Conservation (phyloP, 2,329 filamentous ascomycete genomes). For the Fusarium praegraminearum region DNA sequence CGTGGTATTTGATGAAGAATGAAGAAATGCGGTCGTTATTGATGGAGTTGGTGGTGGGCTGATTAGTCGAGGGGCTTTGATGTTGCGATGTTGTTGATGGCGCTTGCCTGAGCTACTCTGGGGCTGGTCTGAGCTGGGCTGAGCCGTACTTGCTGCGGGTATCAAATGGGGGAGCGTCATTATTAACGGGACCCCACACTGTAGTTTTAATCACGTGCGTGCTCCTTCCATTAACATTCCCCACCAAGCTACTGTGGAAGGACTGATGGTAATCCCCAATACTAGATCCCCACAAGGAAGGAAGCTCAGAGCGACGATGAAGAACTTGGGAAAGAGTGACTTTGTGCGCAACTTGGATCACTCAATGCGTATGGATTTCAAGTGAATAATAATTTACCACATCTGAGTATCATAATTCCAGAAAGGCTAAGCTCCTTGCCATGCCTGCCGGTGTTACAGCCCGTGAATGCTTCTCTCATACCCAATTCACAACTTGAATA, state of each 20-base stretch:
- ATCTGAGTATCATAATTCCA: background rate
- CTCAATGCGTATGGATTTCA: background rate
- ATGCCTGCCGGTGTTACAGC: background rate
- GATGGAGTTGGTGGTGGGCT: slow-evolving; percentile 44
- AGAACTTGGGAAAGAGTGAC: background rate
- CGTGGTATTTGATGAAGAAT: slow-evolving; percentile 50
- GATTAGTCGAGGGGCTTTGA: slow-evolving; percentile 41
- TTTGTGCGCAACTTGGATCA: background rate
- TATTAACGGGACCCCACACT: slow-evolving; percentile 19
- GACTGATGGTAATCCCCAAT: slow-evolving; percentile 12
- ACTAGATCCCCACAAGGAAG: slow-evolving; percentile 3
- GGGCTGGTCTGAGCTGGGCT: slow-evolving; percentile 15
- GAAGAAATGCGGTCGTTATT: slow-evolving; percentile 42
- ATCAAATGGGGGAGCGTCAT: slow-evolving; percentile 34
- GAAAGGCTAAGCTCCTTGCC: background rate
- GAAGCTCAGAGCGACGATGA: slow-evolving; percentile 4
- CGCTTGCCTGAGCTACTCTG: slow-evolving; percentile 32
- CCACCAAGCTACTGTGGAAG: slow-evolving; percentile 1
- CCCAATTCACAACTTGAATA: background rate
- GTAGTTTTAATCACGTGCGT: slow-evolving; percentile 12
- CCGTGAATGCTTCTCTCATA: background rate
- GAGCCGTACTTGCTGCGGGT: slow-evolving; percentile 15
- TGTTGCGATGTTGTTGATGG: slow-evolving; percentile 46
- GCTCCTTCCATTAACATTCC: background rate
- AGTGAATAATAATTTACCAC: background rate